Conservation (phyloP, 1,284 basidiomycete species). For the Trichosporon coremiiforme region DNA sequence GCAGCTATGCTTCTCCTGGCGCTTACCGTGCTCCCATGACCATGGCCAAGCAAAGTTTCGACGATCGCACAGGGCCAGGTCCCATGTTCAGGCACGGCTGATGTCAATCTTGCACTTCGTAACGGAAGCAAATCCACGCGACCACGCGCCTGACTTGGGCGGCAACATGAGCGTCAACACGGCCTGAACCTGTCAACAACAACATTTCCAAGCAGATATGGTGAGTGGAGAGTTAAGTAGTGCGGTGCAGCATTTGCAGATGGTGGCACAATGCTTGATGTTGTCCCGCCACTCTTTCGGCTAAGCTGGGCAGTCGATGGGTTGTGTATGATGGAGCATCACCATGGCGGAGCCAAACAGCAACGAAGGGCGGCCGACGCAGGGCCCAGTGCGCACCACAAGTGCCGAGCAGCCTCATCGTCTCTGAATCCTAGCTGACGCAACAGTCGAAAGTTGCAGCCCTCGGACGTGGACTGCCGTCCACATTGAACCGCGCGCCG, state of each 20-base stretch:
- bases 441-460: conserved; percentile 21
- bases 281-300: too few species aligned
- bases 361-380: background rate
- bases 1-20: too few species aligned
- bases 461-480: conserved; percentile 20
- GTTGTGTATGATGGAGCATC: background rate
- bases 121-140: conserved; percentile 15
- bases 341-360: background rate
- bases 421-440: background rate
- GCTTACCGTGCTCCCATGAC: too few species aligned
- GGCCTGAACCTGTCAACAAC: conserved; percentile 6
- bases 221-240: background rate
- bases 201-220: conserved; percentile 11
- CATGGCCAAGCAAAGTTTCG: background rate
- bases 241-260: background rate
- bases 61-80: conserved; percentile 15
- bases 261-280: too few species aligned
- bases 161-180: conserved; percentile 1
- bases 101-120: background rate
- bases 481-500: conserved; percentile 3
- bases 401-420: background rate
- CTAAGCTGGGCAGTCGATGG: too few species aligned
- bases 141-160: conserved; percentile 5
- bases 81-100: background rate
- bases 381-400: background rate